Evolutionary conservation across 2,329 filamentous ascomycete genomes (phyloP).

Genomic region (Hortaea werneckii): DNA sequence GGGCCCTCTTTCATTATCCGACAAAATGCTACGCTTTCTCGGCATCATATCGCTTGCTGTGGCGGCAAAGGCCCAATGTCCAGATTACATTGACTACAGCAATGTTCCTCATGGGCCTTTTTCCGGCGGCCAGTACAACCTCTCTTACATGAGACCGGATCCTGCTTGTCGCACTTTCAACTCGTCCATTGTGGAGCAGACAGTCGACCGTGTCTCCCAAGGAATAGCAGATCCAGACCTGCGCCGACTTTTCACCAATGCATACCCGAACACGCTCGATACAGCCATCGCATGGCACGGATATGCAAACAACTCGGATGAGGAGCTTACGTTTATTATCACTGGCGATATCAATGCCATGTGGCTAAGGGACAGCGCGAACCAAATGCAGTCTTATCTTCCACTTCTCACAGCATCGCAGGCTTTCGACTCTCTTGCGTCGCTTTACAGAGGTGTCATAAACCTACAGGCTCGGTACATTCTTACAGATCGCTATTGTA

Average conservation of each 20-base stretch:
- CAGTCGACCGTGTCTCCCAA: conserved; percentile 20
- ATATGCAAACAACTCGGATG: conserved; percentile 43
- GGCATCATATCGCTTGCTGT: not conserved
- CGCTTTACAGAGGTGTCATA: conserved; percentile 59
- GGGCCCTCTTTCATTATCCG: too few species aligned
- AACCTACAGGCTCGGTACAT: conserved; percentile 63
- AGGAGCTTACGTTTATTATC: conserved; percentile 54
- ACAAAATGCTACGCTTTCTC: too few species aligned
- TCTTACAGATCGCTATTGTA: conserved; percentile 46
- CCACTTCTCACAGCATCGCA: conserved; percentile 47
- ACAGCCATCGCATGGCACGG: conserved; percentile 45
- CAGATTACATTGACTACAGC: conserved; percentile 36
- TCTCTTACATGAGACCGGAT: conserved; percentile 36
- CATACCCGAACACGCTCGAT: conserved; percentile 66
- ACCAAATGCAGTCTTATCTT: conserved; percentile 62
- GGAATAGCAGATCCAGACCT: conserved; percentile 48
- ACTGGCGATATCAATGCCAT: conserved; percentile 50
- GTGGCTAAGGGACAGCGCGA: conserved; percentile 48
- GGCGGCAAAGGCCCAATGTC: conserved; percentile 19
- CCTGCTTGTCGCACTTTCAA: conserved; percentile 39
- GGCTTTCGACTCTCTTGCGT: conserved; percentile 50
- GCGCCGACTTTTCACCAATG: conserved; percentile 59
- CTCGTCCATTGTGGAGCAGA: conserved; percentile 33
- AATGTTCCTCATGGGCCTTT: conserved; percentile 32
- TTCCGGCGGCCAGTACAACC: conserved; percentile 34